Base-by-base conservation (phyloP, 768 basidiomycete species). In the Podaxis sp. region DNA sequence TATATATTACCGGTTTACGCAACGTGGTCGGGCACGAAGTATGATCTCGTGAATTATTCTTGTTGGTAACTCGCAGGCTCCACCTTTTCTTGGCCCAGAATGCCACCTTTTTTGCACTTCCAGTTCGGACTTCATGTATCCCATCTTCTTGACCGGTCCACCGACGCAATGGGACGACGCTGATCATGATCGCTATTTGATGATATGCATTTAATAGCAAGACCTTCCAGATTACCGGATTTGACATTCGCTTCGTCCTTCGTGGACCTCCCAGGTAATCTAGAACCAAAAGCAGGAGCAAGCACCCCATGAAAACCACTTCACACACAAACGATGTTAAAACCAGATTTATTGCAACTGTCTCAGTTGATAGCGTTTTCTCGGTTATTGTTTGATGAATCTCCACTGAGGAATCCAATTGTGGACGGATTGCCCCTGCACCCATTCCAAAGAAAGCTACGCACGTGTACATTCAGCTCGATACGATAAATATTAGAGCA, bases 321-420 rank as follows among this genome's bases (percentile, higher is more conserved):
- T 33, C 33, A 2, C 33, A 33, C 33, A 33, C 8, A 33, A 33
- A 33, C 33, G 33, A 33, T 33, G 7, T 33, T 33, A 33, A 9
- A 33, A 33, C 9, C 9, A 33, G 9, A 9, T 33, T 33, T 33
- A 33, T 33, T 33, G 7, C 33, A 33, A 33, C 9, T 33, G 9
- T 33, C 33, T 33, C 33, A 9, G 33, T 33, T 40, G 33, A 19
- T 51, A 38, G 8, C 19, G 4, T 60, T 41, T 24, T 41, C 38
- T 40, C n/a, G n/a, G 17, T 46, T 59, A 59, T 36, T 59, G 47
- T 52, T 52, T 52, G 36, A 60, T 60, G 17, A 60, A 52, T 13
- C 51, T 60, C 59, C 59, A 60, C 22, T 60, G 59, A 17, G 59
- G 59, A 53, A 60, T 52, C 49, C 57, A 50, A n/a, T 53, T 43